Evolutionary conservation across 1,139 yeast genomes (phyloP).

Genomic region (Debaryomycetaceae sp.): DNA sequence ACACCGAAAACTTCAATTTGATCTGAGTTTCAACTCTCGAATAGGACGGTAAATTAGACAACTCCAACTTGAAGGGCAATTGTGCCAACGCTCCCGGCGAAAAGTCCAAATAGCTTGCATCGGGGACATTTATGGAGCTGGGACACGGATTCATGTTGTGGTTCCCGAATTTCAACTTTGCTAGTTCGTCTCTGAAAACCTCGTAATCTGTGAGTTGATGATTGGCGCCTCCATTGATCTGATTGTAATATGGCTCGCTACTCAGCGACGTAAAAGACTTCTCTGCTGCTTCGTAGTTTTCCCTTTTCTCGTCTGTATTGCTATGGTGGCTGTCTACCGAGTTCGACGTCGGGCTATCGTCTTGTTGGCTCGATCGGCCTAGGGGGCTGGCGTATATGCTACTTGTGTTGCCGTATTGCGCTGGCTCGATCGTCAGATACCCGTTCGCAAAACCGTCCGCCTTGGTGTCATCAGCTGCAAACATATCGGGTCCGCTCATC

Average conservation of each 20-base stretch:
- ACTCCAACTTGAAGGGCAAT: conserved; percentile 56
- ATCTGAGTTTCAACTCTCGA: conserved; percentile 96
- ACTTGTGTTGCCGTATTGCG: conserved; percentile 10
- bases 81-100: conserved; percentile 32
- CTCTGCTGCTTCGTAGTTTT: background rate
- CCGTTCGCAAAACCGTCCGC: conserved; percentile 12
- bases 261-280: background rate
- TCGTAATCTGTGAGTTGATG: conserved; percentile 37
- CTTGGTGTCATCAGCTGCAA: background rate
- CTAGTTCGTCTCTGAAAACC: conserved; percentile 47
- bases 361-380: conserved; percentile 4
- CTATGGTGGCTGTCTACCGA: conserved; percentile 2
- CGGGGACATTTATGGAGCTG: conserved; percentile 25
- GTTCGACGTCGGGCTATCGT: conserved; percentile 3
- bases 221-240: background rate
- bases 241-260: background rate
- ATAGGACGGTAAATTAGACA: conserved; percentile 66
- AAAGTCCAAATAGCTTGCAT: conserved; percentile 36
- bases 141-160: conserved; percentile 40
- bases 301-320: background rate
- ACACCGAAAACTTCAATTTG: conserved; percentile 61
- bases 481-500: background rate
- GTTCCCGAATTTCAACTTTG: conserved; percentile 57
- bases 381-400: conserved; percentile 15
- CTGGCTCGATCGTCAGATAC: conserved; percentile 20